Conservation (phyloP, 768 basidiomycete genomes). For the Xerocomellus amylosporus region DNA sequence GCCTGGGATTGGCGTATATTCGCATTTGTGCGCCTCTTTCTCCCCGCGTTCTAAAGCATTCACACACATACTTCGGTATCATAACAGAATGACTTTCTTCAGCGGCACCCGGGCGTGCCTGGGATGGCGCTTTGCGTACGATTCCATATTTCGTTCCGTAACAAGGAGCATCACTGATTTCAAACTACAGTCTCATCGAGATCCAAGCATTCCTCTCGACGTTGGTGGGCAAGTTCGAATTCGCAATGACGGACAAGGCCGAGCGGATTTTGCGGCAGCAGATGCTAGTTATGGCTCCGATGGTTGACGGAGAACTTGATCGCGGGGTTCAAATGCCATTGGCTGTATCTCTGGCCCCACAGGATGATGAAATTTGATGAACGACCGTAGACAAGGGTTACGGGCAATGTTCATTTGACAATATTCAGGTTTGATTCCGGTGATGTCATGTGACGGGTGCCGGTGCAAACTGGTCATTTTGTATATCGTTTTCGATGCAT, state of each 20-base stretch:
- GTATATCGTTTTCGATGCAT: no score
- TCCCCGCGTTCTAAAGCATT: background rate
- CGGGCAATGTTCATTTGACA: background rate
- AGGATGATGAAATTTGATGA: background rate
- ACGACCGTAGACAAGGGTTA: background rate
- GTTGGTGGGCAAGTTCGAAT: slow-evolving; percentile 52
- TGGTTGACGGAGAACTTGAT: slow-evolving; percentile 31
- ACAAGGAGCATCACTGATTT: background rate
- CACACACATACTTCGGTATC: background rate
- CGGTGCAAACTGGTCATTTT: no score
- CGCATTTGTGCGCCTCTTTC: slow-evolving; percentile 7
- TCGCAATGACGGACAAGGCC: slow-evolving; percentile 33
- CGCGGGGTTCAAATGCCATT: slow-evolving; percentile 33
- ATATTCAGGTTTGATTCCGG: no score
- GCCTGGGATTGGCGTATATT: slow-evolving; percentile 14
- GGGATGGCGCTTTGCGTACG: slow-evolving; percentile 30
- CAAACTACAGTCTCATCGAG: slow-evolving; percentile 37
- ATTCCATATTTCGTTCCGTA: background rate
- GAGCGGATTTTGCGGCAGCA: slow-evolving; percentile 22
- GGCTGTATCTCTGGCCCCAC: slow-evolving; percentile 11
- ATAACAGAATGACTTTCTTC: slow-evolving; percentile 16
- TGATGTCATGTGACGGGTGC: background rate
- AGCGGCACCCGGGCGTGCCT: slow-evolving; percentile 18
- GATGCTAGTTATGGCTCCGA: slow-evolving; percentile 33
- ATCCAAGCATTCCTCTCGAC: slow-evolving; percentile 55